Base-by-base conservation (phyloP, 495 filamentous ascomycete species). In the Penicillium nucicola region DNA sequence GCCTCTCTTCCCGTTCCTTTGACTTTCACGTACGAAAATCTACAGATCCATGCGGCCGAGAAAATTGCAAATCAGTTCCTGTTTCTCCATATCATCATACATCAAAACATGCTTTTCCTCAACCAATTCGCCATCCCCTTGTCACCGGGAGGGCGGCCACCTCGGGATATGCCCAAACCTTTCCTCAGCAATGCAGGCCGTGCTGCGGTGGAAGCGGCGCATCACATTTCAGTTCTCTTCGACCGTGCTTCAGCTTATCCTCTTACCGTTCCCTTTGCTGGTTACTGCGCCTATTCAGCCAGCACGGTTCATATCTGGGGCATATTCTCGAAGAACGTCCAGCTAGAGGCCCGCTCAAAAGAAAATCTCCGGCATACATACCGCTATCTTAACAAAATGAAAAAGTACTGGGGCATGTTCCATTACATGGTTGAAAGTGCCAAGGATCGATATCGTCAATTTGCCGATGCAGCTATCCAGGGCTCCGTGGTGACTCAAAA, bases 401-500 rank as follows among this genome's bases (percentile, higher is more conserved):
- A 95, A 72, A 88, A 86, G 52, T 90, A 93, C 62, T 98, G 93
- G 93, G 93, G 92, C 46, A 91, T 96, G 84, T 96, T 97, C 64
- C 89, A 95, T 62, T 96, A 88, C 67, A 92, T 97, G 83, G 86
- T 87, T 2, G 90, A 97, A 60, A 95, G 92, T 62, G 78, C 96
- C 22, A 92, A 92, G 50, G 89, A 93, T 49, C 84, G 93, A 48
- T 98, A 95, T 66, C 82, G 85, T 42, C 85, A 86, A 25, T 92
- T 89, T 61, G 86, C 89, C 23, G 91, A 96, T 68, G 86, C 87
- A 25, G 81, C 85, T 20, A 69, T 72, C 45, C 69, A 68, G 42
- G 72, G 69, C 23, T 64, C 70, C 22, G 60, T 68, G 18, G 69
- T 81, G 42, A 76, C 71, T 46, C 76, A 81, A 42, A 69, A 83